Evolutionary conservation across 2,329 filamentous ascomycete species (phyloP).

Genomic region (Cladosporium sp.): DNA sequence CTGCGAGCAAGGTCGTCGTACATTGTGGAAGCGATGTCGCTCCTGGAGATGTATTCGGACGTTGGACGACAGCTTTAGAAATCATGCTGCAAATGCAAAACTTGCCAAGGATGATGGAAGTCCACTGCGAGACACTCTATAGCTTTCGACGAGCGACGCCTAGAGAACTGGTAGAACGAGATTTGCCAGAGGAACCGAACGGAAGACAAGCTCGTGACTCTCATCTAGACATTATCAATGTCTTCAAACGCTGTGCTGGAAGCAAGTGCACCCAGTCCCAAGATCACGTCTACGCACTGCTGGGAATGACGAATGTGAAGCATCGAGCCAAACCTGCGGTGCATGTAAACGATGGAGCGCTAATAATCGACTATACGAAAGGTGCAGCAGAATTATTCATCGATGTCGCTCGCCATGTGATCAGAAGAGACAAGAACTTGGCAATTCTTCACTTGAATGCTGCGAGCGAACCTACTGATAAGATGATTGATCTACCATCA

Average conservation of each 20-base stretch:
- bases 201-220: not conserved
- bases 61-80: not conserved
- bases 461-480: not conserved
- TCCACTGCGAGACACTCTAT: not conserved
- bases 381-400: not conserved
- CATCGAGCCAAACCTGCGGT: not conserved
- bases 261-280: not conserved
- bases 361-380: not conserved
- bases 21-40: not conserved
- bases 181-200: not conserved
- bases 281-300: not conserved
- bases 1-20: not conserved
- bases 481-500: not conserved
- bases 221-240: not conserved
- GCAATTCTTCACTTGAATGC: not conserved
- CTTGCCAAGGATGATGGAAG: not conserved
- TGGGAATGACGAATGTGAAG: not conserved
- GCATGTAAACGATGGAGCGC: not conserved
- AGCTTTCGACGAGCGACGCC: not conserved
- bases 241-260: not conserved
- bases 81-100: not conserved
- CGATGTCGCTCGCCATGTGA: not conserved
- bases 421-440: not conserved
- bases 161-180: not conserved
- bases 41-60: not conserved